Evolutionary conservation across 2,329 filamentous ascomycete species (phyloP).

Genomic region (Aureobasidium sp.): DNA sequence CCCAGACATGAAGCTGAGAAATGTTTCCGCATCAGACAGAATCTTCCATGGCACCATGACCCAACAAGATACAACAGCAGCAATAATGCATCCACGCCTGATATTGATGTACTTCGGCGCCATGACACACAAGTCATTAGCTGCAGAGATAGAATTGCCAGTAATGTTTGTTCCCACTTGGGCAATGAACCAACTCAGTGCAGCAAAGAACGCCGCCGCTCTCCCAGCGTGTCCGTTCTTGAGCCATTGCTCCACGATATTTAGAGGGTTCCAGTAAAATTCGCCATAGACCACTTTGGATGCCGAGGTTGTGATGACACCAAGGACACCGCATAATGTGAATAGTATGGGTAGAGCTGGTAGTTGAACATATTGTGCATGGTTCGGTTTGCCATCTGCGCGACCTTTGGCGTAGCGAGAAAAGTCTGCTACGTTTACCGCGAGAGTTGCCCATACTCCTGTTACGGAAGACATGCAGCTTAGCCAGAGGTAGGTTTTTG

Average conservation of each 20-base stretch:
- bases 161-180: slow-evolving; percentile 44
- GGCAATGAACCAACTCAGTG: slow-evolving; percentile 43
- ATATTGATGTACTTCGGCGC: slow-evolving; percentile 46
- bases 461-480: slow-evolving; percentile 24
- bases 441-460: slow-evolving; percentile 28
- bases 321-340: slow-evolving; percentile 42
- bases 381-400: slow-evolving; percentile 10
- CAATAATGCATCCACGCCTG: slow-evolving; percentile 35
- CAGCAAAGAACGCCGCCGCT: slow-evolving; percentile 28
- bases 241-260: slow-evolving; percentile 29
- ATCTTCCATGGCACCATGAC: slow-evolving; percentile 60
- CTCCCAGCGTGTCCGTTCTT: slow-evolving; percentile 23
- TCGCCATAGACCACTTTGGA: slow-evolving; percentile 45
- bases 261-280: slow-evolving; percentile 30
- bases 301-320: slow-evolving; percentile 52
- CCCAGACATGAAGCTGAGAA: slow-evolving; percentile 52
- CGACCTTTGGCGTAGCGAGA: slow-evolving; percentile 23
- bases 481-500: slow-evolving; percentile 23
- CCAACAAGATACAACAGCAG: slow-evolving; percentile 42
- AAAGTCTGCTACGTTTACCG: slow-evolving; percentile 31
- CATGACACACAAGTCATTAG: slow-evolving; percentile 45
- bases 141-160: slow-evolving; percentile 46
- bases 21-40: slow-evolving; percentile 47
- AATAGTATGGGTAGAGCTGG: slow-evolving; percentile 43
- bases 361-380: slow-evolving; percentile 30